Conservation (phyloP, 1,284 basidiomycete species). For the Ustilago lituana region DNA sequence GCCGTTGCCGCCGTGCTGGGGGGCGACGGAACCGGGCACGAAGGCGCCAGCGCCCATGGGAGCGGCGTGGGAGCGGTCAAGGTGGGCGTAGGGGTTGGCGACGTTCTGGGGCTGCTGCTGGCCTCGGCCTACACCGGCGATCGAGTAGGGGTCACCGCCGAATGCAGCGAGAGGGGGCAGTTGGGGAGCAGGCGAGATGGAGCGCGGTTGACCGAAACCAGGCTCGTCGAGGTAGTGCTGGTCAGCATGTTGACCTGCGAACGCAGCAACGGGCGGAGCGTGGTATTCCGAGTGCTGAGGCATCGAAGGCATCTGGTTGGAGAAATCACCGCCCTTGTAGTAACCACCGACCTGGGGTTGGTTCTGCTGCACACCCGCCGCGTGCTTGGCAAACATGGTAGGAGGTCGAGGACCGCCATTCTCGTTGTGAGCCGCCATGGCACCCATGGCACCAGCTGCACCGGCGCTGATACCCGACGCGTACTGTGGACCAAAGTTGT, state of each 20-base stretch:
- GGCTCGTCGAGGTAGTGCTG: constrained; percentile 42
- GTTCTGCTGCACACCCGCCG: constrained; percentile 37
- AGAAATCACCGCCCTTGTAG: constrained; percentile 44
- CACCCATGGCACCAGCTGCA: constrained; percentile 45
- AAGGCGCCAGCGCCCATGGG: constrained; percentile 11
- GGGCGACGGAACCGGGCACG: constrained; percentile 10
- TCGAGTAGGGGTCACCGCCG: constrained; percentile 54
- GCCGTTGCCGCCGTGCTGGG: too few relatives aligned
- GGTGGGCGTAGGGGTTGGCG: constrained; percentile 61
- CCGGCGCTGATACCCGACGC: constrained; percentile 44
- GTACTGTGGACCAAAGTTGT: constrained; percentile 41
- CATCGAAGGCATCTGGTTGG: constrained; percentile 19
- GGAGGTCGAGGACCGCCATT: constrained; percentile 65
- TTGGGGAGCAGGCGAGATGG: constrained; percentile 45
- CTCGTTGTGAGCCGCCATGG: constrained; percentile 58
- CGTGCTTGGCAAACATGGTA: constrained; percentile 66
- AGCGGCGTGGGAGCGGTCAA: constrained; percentile 47
- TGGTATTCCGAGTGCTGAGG: constrained; percentile 30
- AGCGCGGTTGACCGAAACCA: constrained; percentile 16
- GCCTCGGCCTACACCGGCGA: constrained; percentile 51
- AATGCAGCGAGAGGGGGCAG: constrained; percentile 57
- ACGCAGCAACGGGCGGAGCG: constrained; percentile 37
- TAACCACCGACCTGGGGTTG: constrained; percentile 52
- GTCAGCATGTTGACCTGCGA: constrained; percentile 23
- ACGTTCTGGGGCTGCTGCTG: constrained; percentile 46